Evolutionary conservation across 2,329 filamentous ascomycete species (phyloP), one percentile per base, ranked within the genome.

Genomic region (Ustilaginoidea virens): DNA sequence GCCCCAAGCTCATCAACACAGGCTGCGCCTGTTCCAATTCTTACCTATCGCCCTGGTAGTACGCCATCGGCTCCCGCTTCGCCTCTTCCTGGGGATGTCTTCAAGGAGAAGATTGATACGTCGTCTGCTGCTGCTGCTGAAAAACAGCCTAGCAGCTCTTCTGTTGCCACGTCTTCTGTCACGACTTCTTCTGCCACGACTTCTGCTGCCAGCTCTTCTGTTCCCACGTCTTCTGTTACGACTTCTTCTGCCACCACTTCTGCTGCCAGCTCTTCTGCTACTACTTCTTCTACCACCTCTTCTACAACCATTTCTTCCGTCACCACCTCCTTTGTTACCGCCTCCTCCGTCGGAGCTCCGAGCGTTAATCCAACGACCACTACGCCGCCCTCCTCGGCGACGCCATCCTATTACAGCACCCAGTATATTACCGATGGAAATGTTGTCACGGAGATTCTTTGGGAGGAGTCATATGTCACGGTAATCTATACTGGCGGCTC

Each of bases 371-470:
- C 22, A 10, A 24, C 22, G 8, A 13, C n/a, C 14, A 13, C n/a
- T 13, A 9, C 22, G n/a, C 22, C 22, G 8, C 8, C 22, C 8
- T 13, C 22, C 7, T 7, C 22, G 8, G 11, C 22, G 7, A 13
- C 41, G 4, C 39, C 45, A 4, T 47, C 49, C 7, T 49, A 39
- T 37, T 58, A 38, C 35, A 66, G 61, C 46, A 75, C 69, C 5
- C 48, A 69, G 38, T 71, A 58, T 35, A 36, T 63, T 26, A 73
- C 68, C 12, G 51, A 52, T 7, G 60, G 59, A 29, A 55, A 57
- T 25, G 39, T 60, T 5, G 63, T 76, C 9, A 58, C 58, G 36
- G 63, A 74, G 51, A 59, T 76, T 14, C 46, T 71, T 9, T 69
- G 66, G 61, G 61, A 66, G 29, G 58, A 73, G 49, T 58, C 66